Percentiles rank a stretch among this genome's conserved stretches.
Evolutionary conservation across 2,329 filamentous ascomycete species (phyloP).

Genomic region (Paecilomyces sp.): DNA sequence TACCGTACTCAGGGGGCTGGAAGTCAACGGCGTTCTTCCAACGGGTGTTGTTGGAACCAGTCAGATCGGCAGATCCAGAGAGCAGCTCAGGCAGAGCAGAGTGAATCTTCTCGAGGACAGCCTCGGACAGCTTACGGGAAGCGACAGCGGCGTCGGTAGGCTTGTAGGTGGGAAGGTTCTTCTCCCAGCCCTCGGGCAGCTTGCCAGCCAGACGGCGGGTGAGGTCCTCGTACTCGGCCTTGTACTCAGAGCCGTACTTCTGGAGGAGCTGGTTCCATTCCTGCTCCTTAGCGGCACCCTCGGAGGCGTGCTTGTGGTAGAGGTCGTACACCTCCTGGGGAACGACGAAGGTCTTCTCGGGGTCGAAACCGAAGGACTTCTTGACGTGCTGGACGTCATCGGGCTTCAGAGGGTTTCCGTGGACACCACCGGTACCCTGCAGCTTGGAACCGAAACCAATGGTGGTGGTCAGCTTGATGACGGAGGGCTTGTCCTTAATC

Average conservation of each 20-base stretch:
- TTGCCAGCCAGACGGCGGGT: constrained; percentile 70
- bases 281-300: constrained; percentile 81
- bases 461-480: constrained; percentile 95
- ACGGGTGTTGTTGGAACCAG: constrained; percentile 95
- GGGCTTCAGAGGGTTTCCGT: constrained; percentile 91
- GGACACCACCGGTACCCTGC: constrained; percentile 89
- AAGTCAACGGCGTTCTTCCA: constrained; percentile 98
- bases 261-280: constrained; percentile 93
- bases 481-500: constrained; percentile 90
- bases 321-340: constrained; percentile 90
- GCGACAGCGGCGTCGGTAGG: constrained; percentile 76
- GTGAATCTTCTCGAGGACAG: constrained; percentile 83
- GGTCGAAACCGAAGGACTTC: constrained; percentile 92
- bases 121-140: constrained; percentile 94
- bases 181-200: constrained; percentile 95
- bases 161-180: constrained; percentile 84
- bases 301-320: constrained; percentile 75
- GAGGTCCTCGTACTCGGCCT: constrained; percentile 73
- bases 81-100: constrained; percentile 78
- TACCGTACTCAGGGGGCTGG: constrained; percentile 77
- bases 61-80: constrained; percentile 95
- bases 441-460: constrained; percentile 94
- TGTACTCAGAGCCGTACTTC: constrained; percentile 75
- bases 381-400: constrained; percentile 94
- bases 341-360: constrained; percentile 84